Base-by-base conservation (phyloP, 1,284 basidiomycete genomes). In the Ceratobasidium sp. region DNA sequence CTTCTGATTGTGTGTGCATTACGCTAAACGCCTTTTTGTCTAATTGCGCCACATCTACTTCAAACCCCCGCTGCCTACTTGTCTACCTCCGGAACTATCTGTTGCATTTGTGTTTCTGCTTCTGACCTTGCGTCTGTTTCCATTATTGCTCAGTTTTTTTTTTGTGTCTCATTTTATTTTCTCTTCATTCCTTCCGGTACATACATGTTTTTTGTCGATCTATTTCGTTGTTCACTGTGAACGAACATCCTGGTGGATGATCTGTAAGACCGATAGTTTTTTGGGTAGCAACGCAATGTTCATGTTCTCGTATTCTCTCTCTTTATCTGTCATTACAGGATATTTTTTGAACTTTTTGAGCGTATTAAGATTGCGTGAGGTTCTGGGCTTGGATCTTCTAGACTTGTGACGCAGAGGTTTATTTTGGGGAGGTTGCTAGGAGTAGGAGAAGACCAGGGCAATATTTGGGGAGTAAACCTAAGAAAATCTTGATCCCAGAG, bases 251-350 rank as follows among this genome's bases (percentile, higher is more conserved):
- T 44, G 56, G 59, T 44, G 69, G 57, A 73, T 73, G 53, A 53
- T n/a, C 44, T 73, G 69, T 73, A 73, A 62, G 59, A 73, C 44
- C 62, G 57, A 50, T 73, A 60, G 56, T 62, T 67, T 56, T 73
- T 73, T 67, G 29, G 69, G 47, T 73, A 51, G 48, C 36, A 73
- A 53, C 69, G 41, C 45, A 48, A 71, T 48, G 44, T 57, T 59
- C 56, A 56, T 59, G 36, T 33, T 56, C 45, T 36, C 36, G 36
- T 41, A 41, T 41, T 41, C 36, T 41, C 36, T 41, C 36, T 41
- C 4, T 41, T 41, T 41, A 11, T 41, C 36, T 41, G 36, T 41
- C 36, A 41, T 41, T 41, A 41, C 36, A 41, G 36, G 4, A 41
- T 41, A 41, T 11, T 41, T 41, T n/a, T 41, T 41, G 36, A 41